A percentile compares a stretch with the other conserved stretches of the same genome.
Conservation (phyloP, 2,329 filamentous ascomycete genomes). For the Trichoderma aggressivum region DNA sequence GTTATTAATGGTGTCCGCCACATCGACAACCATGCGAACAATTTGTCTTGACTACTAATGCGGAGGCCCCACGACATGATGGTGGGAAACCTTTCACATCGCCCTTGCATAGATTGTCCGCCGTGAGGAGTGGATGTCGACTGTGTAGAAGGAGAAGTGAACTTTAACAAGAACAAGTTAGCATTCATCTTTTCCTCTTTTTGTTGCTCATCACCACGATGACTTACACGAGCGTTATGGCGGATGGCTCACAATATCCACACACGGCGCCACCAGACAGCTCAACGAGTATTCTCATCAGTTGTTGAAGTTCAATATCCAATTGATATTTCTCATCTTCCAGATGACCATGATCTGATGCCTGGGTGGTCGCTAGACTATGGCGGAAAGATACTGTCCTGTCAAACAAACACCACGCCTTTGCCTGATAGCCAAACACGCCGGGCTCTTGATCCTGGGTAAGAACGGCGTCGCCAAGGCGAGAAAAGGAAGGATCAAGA, state of each 20-base stretch:
- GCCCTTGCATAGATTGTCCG: neutral
- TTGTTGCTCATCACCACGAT: neutral
- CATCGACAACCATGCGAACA: slow-evolving; percentile 11
- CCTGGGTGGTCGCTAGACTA: neutral
- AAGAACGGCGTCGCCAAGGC: neutral
- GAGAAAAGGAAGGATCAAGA: neutral
- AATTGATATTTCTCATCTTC: neutral
- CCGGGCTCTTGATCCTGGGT: neutral
- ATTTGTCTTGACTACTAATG: neutral
- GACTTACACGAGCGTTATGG: slow-evolving; percentile 6
- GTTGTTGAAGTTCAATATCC: neutral
- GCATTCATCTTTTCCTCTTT: neutral
- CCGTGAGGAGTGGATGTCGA: neutral
- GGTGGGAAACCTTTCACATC: neutral
- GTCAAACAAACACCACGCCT: slow-evolving; percentile 10
- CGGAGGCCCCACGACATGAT: neutral
- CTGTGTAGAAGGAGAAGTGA: slow-evolving; percentile 7
- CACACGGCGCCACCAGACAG: neutral
- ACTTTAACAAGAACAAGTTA: neutral
- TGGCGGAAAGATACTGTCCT: neutral
- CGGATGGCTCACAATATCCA: slow-evolving; percentile 7
- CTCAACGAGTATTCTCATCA: neutral
- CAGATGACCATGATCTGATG: neutral
- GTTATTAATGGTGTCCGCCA: neutral
- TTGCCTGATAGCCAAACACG: slow-evolving; percentile 7